Evolutionary conservation across 1,284 basidiomycete genomes (phyloP).

Genomic region (Puccinia triticina): DNA sequence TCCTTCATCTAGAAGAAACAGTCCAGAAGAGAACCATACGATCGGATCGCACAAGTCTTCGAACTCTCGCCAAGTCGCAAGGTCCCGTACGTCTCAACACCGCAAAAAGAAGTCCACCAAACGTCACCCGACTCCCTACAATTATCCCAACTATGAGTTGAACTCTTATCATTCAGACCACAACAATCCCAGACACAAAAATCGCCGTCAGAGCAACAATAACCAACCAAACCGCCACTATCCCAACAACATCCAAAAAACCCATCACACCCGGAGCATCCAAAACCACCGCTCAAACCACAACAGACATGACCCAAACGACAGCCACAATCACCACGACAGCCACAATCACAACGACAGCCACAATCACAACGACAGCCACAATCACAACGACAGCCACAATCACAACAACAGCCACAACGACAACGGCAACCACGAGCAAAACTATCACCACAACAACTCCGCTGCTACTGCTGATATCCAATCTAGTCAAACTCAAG

Average conservation of each 20-base stretch:
- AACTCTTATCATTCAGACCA: too few relatives aligned
- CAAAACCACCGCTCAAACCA: neutral
- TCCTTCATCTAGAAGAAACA: neutral
- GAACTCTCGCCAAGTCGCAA: too few relatives aligned
- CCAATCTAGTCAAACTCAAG: neutral
- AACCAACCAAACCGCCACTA: neutral
- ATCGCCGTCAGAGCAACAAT: too few relatives aligned
- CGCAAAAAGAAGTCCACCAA: too few relatives aligned
- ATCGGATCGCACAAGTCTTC: neutral
- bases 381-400: neutral
- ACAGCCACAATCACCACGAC: neutral
- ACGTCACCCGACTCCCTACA: too few relatives aligned
- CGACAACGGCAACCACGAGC: neutral
- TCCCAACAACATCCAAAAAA: neutral
- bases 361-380: neutral
- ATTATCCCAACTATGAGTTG: too few relatives aligned
- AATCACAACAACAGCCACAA: neutral
- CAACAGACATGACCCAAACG: neutral
- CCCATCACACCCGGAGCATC: neutral
- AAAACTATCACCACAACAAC: neutral
- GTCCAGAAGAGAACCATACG: neutral
- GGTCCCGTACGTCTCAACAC: too few relatives aligned
- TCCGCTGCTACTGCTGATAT: neutral
- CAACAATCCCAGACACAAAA: too few relatives aligned
- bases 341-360: neutral